Evolutionary conservation across 2,329 filamentous ascomycete genomes (phyloP), one percentile per base, ranked within the genome.

Genomic region (Cladosporium colombiae): DNA sequence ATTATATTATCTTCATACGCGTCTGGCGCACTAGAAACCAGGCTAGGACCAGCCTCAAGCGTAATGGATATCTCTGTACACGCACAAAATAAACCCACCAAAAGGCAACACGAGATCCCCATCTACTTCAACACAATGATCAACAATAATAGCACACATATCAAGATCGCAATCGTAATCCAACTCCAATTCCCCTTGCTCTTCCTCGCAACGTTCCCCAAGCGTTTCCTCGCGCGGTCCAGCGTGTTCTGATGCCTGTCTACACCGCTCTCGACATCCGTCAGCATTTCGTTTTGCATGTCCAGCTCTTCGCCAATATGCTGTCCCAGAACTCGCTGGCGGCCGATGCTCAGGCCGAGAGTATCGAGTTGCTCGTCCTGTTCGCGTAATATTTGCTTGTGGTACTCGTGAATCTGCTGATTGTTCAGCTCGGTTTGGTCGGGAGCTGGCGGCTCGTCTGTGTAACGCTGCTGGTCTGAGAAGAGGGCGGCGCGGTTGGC

Each of bases 251-350:
- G 86, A 79, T 98, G 93, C 66, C 93, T 83, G 76, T 97, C 93
- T 8, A 93, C 91, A 23, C 89, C 85, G 53, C 86, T 85, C 75
- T 98, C 95, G 53, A 96, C 88, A 73, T 97, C 94, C 76, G 97
- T 94, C 33, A 99, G 83, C 83, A 99, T 83, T 71, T 90, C 85
- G 44, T 96, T 91, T 74, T 99, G 95, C 71, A 88, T 90, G 73
- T 98, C 95, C 40, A 99, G 84, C 83, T 99, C 95, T 77, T 97
- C 91, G 33, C 95, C 94, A 74, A 99, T 98, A 81, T 95, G 92
- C 81, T 97, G 96, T 75, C 90, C 93, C 68, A 99, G 83, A 81
- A 98, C 92, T 59, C 96, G 85, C 81, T 98, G 95, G 46, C 95
- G 87, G 4, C 91, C 86, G 71, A 99, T 97, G 66, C 88, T 92